Base-by-base conservation (phyloP, 2,329 filamentous ascomycete species). In the Aureobasidium sp. region DNA sequence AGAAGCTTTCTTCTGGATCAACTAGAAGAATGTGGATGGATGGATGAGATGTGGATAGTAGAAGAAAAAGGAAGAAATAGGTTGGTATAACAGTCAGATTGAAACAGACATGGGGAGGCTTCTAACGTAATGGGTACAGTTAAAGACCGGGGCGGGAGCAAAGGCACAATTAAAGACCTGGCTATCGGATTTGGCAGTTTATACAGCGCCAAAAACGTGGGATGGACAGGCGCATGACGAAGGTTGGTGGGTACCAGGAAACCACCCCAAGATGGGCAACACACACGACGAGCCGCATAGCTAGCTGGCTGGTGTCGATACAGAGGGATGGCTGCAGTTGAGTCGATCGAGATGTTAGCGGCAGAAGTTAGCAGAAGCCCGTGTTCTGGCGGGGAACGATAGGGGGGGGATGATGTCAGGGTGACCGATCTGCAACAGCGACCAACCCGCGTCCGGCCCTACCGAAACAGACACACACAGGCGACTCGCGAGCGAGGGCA, bases 151-250 rank as follows among this genome's bases (percentile, higher is more conserved):
- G 40, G 40, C 29, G 53, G 53, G 53, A 57, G 53, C 53, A 45
- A 57, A 45, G 53, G 40, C 43, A 45, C 53, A 57, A 29, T 37
- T 37, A 27, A 57, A 57, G 54, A 57, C 54, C 54, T 57, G 54
- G 54, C 54, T 57, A 38, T 57, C 54, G 54, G 54, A 57, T 57
- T 47, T 57, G 54, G 54, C 42, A 57, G 42, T 57, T 47, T 27
- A 38, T 57, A 47, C 54, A 57, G 31, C 43, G 42, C 54, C 54
- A 47, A 57, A 54, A 57, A 57, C 54, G 54, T 57, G 54, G 53
- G 54, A 57, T 57, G 54, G 54, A 57, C 54, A 57, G 54, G 54
- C 43, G 54, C 54, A 57, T 57, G 54, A 57, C 54, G 54, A 57
- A 57, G 54, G 54, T 29, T 57, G 40, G 54, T 57, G 54, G 54